Percentiles rank a stretch among this genome's conserved stretches.
Conservation (phyloP, 129 eudicot species). For the Calendula officinalis region DNA sequence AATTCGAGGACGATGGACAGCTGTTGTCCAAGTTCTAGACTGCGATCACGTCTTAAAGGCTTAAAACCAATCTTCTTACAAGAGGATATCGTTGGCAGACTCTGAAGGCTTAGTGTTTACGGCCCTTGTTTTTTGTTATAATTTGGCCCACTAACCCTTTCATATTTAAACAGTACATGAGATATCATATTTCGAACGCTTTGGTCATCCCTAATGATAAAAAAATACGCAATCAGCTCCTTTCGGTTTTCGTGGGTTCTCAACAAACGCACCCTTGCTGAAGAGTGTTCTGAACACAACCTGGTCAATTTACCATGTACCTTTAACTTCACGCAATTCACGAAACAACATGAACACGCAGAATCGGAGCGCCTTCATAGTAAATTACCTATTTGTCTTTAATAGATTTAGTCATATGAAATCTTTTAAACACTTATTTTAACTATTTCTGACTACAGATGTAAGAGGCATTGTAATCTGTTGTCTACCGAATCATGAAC, state of each 20-base stretch:
- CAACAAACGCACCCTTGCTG: neutral
- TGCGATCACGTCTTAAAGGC: neutral
- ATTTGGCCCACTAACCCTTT: neutral
- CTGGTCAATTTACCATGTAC: neutral
- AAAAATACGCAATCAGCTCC: neutral
- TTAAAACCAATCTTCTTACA: neutral
- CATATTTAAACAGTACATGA: neutral
- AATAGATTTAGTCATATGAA: neutral
- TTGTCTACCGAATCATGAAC: neutral
- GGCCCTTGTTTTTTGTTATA: neutral
- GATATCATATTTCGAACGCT: slow-evolving; percentile 3
- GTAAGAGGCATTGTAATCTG: neutral
- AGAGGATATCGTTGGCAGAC: neutral
- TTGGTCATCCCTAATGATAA: neutral
- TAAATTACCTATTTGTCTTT: neutral
- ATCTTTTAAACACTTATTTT: neutral
- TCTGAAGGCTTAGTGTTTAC: neutral
- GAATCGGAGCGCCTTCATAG: neutral
- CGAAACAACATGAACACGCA: neutral
- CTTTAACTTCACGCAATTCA: neutral
- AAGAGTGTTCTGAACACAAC: neutral
- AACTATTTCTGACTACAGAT: neutral
- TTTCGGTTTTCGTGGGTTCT: neutral
- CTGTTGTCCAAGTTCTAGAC: neutral
- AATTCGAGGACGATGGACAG: neutral